phyloP scores from a whole-genome alignment of 148 eudicot species.

The Camellia lanceoleosa region DNA sequence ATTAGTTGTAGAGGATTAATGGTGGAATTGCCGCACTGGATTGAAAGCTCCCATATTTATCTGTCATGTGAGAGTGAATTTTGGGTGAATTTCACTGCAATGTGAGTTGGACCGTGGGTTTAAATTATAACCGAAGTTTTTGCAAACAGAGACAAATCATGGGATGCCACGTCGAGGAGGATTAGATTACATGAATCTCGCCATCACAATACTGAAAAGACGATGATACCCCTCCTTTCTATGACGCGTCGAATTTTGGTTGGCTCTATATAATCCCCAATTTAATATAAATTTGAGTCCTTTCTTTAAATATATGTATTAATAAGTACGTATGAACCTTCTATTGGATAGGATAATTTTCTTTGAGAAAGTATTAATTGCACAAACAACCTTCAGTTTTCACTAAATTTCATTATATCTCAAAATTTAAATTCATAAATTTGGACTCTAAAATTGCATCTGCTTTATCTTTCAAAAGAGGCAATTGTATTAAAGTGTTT shows the following conservation, averaged over 20 bases:
- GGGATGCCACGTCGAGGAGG: not conserved
- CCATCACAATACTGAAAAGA: not conserved
- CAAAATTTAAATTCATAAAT: too few relatives aligned
- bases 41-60: not conserved
- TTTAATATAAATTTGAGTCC: not conserved
- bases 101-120: constrained; percentile 4
- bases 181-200: not conserved
- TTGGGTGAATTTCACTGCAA: not conserved
- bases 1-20: not conserved
- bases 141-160: not conserved
- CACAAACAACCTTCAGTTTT: too few relatives aligned
- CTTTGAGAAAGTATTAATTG: too few relatives aligned
- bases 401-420: too few relatives aligned
- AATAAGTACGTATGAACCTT: not conserved
- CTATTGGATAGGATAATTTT: not conserved
- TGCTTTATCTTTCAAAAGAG: not conserved
- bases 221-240: not conserved
- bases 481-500: too few relatives aligned
- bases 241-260: not conserved
- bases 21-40: not conserved
- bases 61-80: constrained; percentile 6
- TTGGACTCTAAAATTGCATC: too few relatives aligned
- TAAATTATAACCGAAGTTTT: not conserved
- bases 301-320: not conserved
- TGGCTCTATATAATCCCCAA: not conserved